These are phyloP conservation scores for Phytophthora tubulina DNA, from an alignment of 352 stramenopile genomes.

Conservation along the genomic window DNA sequence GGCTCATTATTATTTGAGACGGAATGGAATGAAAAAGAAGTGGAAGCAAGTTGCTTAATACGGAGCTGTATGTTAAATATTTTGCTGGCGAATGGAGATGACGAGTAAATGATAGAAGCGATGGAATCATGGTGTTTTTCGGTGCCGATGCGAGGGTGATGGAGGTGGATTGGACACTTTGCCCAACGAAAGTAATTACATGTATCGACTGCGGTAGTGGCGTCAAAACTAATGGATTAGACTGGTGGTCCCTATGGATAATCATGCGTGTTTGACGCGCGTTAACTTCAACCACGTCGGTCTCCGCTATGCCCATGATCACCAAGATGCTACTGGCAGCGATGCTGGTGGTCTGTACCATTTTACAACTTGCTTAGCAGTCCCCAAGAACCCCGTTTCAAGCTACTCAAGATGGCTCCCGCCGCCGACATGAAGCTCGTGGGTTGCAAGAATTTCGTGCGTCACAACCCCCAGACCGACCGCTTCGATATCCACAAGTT, in stretches of 20 bases:
- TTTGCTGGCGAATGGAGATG: background rate
- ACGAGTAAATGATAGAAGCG: background rate
- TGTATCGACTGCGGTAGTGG: too few relatives aligned
- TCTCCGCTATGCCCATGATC: too few relatives aligned
- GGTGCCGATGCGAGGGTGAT: too few relatives aligned
- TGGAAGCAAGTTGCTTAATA: background rate
- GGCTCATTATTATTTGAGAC: constrained; percentile 67
- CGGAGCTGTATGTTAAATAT: background rate
- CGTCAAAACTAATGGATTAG: too few relatives aligned
- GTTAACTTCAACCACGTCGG: too few relatives aligned
- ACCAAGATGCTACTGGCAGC: too few relatives aligned
- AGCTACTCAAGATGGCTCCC: constrained; percentile 26
- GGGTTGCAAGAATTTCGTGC: constrained; percentile 80
- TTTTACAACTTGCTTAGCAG: constrained; percentile 18
- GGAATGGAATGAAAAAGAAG: background rate
- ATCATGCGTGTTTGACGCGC: too few relatives aligned
- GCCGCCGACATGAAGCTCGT: constrained; percentile 59
- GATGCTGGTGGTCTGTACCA: constrained; percentile 21
- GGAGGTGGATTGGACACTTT: too few relatives aligned
- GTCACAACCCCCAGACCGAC: constrained; percentile 81
- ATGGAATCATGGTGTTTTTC: too few relatives aligned
- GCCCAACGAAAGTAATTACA: too few relatives aligned
- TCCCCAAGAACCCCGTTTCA: too few relatives aligned
- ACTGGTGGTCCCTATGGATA: too few relatives aligned
- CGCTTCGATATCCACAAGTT: constrained; percentile 83